A percentile compares a stretch with the other conserved stretches of the same genome.
These are phyloP conservation scores for Talaromyces sp. DNA, from an alignment of 2,329 filamentous ascomycete species.

Conservation along the genomic window DNA sequence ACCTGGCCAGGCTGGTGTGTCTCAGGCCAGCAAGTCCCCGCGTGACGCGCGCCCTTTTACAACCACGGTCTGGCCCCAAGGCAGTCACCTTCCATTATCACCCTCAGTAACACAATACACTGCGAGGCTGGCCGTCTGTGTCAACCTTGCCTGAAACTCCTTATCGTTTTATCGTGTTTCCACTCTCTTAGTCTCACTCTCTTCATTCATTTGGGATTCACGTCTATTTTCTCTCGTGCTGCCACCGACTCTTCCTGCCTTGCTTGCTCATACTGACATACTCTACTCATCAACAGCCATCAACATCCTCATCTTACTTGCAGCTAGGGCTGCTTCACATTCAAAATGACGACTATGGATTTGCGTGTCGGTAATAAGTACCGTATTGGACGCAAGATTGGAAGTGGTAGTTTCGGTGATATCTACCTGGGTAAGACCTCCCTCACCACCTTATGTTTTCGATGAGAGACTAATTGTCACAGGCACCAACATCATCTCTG, in stretches of 20 bases:
- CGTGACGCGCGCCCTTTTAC: constrained; percentile 19
- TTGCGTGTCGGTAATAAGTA: constrained; percentile 99
- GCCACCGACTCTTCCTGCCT: neutral
- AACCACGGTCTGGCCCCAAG: constrained; percentile 8
- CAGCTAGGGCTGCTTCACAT: constrained; percentile 13
- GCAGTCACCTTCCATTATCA: constrained; percentile 7
- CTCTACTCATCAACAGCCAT: neutral
- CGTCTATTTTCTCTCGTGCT: neutral
- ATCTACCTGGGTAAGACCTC: constrained; percentile 75
- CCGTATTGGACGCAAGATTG: constrained; percentile 98
- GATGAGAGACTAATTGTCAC: neutral
- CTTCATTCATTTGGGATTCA: neutral
- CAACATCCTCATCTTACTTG: neutral
- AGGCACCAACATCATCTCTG: constrained; percentile 99
- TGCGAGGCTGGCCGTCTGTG: constrained; percentile 8
- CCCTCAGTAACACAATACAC: neutral
- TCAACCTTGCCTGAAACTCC: constrained; percentile 11
- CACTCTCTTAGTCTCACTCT: constrained; percentile 11
- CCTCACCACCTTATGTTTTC: neutral
- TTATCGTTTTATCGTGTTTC: neutral
- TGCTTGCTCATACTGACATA: constrained; percentile 5
- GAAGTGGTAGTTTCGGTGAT: constrained; percentile 94
- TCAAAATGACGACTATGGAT: constrained; percentile 52
- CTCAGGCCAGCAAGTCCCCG: constrained; percentile 12
- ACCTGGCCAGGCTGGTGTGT: constrained; percentile 5